Evolutionary conservation across 2,329 filamentous ascomycete genomes (phyloP).

Genomic region (Metarhizium sp.): DNA sequence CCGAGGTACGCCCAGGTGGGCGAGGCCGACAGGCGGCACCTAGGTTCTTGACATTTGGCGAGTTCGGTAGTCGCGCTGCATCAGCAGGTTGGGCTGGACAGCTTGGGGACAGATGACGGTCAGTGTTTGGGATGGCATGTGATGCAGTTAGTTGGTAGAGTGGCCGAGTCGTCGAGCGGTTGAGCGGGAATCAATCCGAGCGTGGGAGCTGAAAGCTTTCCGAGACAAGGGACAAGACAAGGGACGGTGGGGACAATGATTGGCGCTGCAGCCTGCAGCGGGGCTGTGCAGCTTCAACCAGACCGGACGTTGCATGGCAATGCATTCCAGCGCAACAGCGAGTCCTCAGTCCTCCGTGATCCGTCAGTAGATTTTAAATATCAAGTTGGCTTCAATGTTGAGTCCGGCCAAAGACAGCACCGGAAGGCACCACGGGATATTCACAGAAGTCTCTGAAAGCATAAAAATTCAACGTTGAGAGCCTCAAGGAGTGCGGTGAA

Average conservation of each 20-base stretch:
- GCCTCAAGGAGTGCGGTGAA: too few relatives aligned
- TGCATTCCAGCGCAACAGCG: too few relatives aligned
- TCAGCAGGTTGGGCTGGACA: not conserved
- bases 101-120: not conserved
- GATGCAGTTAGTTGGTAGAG: not conserved
- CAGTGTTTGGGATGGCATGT: conserved; percentile 3
- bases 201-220: too few relatives aligned
- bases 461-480: too few relatives aligned
- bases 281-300: not conserved
- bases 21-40: conserved; percentile 3
- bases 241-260: too few relatives aligned
- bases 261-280: not conserved
- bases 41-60: conserved; percentile 1
- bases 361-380: too few relatives aligned
- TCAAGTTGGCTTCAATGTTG: too few relatives aligned
- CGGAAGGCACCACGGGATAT: too few relatives aligned
- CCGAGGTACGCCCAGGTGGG: conserved; percentile 1
- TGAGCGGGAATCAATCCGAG: not conserved
- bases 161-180: not conserved
- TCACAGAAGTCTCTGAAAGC: too few relatives aligned
- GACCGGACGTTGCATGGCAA: not conserved
- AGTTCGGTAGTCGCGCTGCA: not conserved
- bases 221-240: too few relatives aligned
- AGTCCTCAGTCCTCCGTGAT: too few relatives aligned
- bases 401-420: too few relatives aligned